Evolutionary conservation across 345 rosid species (phyloP).

Genomic region (Syzygium grande): DNA sequence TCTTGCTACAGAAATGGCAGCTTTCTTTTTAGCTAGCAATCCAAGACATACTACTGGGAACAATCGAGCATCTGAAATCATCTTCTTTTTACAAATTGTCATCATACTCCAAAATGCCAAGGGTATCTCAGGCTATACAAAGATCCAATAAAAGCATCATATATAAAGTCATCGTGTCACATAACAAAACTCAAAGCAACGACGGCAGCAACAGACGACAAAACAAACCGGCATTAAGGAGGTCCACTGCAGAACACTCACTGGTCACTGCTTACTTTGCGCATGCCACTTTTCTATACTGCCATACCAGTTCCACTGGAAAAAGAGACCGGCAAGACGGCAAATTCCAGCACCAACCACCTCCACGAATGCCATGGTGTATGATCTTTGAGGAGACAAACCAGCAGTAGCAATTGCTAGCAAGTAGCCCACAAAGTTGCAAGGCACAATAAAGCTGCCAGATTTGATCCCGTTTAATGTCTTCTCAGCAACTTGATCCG

Average conservation of each 20-base stretch:
- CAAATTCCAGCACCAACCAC: conserved; percentile 40
- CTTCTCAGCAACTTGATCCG: conserved; percentile 69
- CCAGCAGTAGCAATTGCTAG: conserved; percentile 63
- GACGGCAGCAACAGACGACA: neutral
- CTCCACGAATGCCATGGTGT: conserved; percentile 65
- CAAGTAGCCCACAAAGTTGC: conserved; percentile 65
- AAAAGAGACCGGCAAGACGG: conserved; percentile 43
- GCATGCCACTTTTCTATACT: conserved; percentile 45
- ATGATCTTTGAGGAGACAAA: conserved; percentile 72
- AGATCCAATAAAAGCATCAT: neutral
- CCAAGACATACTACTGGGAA: neutral
- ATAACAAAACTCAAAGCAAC: neutral
- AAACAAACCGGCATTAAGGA: neutral
- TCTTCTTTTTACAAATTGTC: neutral
- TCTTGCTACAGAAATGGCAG: neutral
- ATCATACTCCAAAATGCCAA: neutral
- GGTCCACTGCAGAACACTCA: conserved; percentile 4
- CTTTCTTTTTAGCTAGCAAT: neutral
- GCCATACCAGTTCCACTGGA: conserved; percentile 76
- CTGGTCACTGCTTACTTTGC: conserved; percentile 5
- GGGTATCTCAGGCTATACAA: neutral
- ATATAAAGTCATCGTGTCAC: neutral
- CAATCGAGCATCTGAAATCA: neutral
- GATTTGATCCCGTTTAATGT: conserved; percentile 63
- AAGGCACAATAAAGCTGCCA: conserved; percentile 55